A percentile compares a stretch with the other conserved stretches of the same genome.
These are phyloP conservation scores for Actinomortierella wolfii DNA, from an alignment of 371 early-diverging fungal species.

Conservation along the genomic window DNA sequence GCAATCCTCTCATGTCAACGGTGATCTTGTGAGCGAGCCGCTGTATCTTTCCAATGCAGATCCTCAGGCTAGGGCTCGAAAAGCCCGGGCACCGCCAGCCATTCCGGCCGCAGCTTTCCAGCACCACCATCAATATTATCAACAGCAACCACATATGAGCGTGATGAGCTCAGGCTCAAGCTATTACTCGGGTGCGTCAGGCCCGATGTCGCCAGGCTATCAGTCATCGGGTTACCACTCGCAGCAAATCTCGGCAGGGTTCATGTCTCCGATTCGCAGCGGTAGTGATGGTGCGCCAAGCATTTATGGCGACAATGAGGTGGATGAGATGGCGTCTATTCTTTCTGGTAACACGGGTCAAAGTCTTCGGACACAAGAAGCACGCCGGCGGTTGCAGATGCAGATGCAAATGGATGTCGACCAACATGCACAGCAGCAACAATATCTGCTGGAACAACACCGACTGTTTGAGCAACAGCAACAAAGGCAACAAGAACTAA, in stretches of 20 bases:
- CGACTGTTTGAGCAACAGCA: slow-evolving; percentile 7
- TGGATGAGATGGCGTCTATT: slow-evolving; percentile 15
- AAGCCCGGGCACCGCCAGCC: too few species aligned
- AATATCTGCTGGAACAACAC: slow-evolving; percentile 13
- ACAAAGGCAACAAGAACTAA: slow-evolving; percentile 19
- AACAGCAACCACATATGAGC: slow-evolving; percentile 3
- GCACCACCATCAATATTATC: not conserved
- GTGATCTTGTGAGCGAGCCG: too few species aligned
- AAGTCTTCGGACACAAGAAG: slow-evolving; percentile 11
- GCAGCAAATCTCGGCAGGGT: not conserved
- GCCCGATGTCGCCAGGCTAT: too few species aligned
- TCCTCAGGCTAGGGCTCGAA: too few species aligned
- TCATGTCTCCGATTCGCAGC: not conserved
- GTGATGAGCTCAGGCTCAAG: too few species aligned
- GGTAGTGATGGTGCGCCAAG: slow-evolving; percentile 23
- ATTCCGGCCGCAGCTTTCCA: too few species aligned
- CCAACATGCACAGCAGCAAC: slow-evolving; percentile 19
- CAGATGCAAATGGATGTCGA: slow-evolving; percentile 21
- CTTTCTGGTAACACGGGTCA: slow-evolving; percentile 8
- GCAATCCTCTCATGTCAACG: too few species aligned
- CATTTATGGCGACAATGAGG: slow-evolving; percentile 18
- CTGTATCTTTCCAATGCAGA: too few species aligned
- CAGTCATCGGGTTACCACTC: too few species aligned
- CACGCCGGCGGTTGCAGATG: slow-evolving; percentile 31
- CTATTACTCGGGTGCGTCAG: too few species aligned